Base-by-base conservation (phyloP, 2,329 filamentous ascomycete species). In the Fusarium sp. region DNA sequence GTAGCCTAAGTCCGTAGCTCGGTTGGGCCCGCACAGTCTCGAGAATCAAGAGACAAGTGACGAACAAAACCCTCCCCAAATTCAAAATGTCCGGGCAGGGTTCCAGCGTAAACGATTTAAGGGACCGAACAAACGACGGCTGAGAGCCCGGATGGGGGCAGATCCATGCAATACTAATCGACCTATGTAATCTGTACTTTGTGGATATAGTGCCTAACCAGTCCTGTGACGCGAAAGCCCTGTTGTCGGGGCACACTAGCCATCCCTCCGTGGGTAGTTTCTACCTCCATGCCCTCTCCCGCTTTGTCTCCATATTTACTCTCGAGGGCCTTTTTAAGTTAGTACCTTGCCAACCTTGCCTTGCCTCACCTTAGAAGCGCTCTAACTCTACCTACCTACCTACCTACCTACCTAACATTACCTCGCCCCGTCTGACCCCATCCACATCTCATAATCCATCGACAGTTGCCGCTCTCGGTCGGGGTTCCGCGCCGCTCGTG, bases 391-490 rank as follows among this genome's bases (percentile, higher is more conserved):
- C 70, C 62, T 73, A 67, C 73, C 69, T 61, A 30, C 27, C 10
- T 30, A 30, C 30, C 10, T 60, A 60, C 52, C 49, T 74, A 54
- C 50, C 27, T 56, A 46, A 44, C 60, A 65, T 65, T 59, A 60
- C 52, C 63, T 75, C 73, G 71, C 73, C 69, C 73, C 64, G 73
- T 75, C 60, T 60, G 67, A 71, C 71, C 69, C 73, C 69, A 67
- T 61, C 64, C 62, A 61, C 62, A 64, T 64, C 61, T 64, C 73
- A 72, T 70, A 63, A 68, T 73, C 70, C 69, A 70, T 67, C 70
- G 42, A 67, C 69, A 56, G 61, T 53, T 65, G 65, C 61, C 65
- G 60, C 69, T 70, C 65, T 67, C 69, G 65, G 70, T 70, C 69
- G 69, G 70, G 69, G 61, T 73, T 70, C 70, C 57, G 69, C 67